phyloP scores from a whole-genome alignment of 768 basidiomycete species.

The Phlebiopsis gigantea region DNA sequence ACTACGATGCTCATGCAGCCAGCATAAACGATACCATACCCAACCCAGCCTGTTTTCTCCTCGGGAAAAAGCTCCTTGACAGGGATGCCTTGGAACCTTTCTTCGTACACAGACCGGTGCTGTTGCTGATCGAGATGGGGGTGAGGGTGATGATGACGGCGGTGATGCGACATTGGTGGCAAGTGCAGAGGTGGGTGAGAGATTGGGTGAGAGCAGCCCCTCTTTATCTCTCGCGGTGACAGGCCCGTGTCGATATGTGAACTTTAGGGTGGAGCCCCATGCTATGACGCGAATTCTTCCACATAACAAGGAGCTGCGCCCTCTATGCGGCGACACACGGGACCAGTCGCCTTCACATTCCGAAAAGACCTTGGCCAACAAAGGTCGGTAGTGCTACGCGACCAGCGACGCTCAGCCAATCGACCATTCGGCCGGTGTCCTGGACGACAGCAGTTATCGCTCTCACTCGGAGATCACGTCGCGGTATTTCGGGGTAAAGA shows the following conservation, averaged over 20 bases:
- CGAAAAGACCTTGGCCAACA: too few species aligned
- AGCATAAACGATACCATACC: constrained; percentile 22
- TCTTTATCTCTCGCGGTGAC: neutral
- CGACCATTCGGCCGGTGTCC: too few species aligned
- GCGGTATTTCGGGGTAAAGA: neutral
- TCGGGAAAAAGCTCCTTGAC: constrained; percentile 29
- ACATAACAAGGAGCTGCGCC: too few species aligned
- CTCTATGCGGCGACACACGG: too few species aligned
- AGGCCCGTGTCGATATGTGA: neutral
- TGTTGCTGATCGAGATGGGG: neutral
- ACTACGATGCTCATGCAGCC: neutral
- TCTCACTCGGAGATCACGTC: neutral
- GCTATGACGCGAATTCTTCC: too few species aligned
- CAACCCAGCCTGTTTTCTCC: constrained; percentile 34
- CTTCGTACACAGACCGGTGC: neutral
- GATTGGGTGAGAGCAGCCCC: neutral
- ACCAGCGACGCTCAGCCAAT: too few species aligned
- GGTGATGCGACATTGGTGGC: neutral
- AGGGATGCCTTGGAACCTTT: constrained; percentile 15
- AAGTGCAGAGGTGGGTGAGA: neutral
- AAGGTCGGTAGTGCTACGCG: too few species aligned
- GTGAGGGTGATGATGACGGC: neutral
- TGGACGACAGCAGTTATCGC: too few species aligned
- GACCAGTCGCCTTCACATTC: too few species aligned
- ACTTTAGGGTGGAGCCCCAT: too few species aligned